Conservation (phyloP, 257 asterid species). For the Catharanthus roseus region DNA sequence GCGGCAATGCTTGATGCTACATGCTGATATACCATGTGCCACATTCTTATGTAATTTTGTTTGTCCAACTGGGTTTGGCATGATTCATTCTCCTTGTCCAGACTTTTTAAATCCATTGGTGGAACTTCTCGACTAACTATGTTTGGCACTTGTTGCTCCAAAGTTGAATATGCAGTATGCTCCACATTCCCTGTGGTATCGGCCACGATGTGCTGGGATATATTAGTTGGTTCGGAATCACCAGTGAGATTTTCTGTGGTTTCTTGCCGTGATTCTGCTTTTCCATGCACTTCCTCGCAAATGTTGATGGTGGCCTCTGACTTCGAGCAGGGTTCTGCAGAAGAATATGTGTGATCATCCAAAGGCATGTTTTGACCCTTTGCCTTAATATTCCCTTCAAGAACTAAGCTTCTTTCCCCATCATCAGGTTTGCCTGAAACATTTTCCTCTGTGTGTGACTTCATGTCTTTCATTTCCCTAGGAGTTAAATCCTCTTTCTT, state of each 20-base stretch:
- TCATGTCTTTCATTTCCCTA: constrained; percentile 13
- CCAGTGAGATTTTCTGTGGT: not conserved
- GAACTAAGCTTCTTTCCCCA: not conserved
- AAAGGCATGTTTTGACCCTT: not conserved
- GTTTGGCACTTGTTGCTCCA: constrained; percentile 8
- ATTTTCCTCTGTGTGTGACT: constrained; percentile 1
- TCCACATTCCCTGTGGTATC: not conserved
- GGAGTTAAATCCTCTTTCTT: constrained; percentile 11
- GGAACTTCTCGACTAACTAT: constrained; percentile 9
- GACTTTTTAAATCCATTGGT: constrained; percentile 9
- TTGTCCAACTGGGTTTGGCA: constrained; percentile 25
- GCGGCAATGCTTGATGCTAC: constrained; percentile 68
- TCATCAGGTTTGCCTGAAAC: not conserved
- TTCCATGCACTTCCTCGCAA: constrained; percentile 4
- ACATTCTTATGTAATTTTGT: constrained; percentile 52
- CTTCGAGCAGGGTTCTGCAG: not conserved
- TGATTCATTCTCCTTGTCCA: constrained; percentile 14
- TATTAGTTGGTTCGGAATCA: not conserved
- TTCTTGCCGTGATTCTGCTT: not conserved
- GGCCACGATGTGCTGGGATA: not conserved
- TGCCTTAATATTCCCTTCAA: not conserved
- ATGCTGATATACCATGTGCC: constrained; percentile 93
- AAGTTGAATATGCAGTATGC: constrained; percentile 3
- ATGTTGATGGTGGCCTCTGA: not conserved
- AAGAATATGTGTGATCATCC: not conserved